A percentile compares a stretch with the other conserved stretches of the same genome.
phyloP scores from a whole-genome alignment of 2,329 filamentous ascomycete species.

The Colletotrichum noveboracense region DNA sequence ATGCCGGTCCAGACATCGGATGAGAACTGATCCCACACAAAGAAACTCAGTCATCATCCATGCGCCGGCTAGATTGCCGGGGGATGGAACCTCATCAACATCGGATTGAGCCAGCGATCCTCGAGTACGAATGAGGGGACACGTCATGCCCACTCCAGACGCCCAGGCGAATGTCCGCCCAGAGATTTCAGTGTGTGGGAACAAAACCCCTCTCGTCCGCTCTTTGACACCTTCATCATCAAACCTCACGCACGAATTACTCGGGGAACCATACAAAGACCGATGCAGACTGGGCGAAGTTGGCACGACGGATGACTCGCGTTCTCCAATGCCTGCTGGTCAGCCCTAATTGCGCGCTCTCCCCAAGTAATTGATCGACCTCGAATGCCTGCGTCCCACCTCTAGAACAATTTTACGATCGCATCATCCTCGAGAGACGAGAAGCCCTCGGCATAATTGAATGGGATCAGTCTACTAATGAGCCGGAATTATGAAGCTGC shows the following conservation, averaged over 20 bases:
- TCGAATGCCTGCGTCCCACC: neutral
- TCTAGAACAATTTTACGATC: neutral
- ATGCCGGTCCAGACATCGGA: constrained; percentile 6
- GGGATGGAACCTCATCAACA: constrained; percentile 2
- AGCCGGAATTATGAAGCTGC: constrained; percentile 5
- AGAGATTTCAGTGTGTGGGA: neutral
- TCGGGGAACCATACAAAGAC: neutral
- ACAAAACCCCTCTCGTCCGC: constrained; percentile 13
- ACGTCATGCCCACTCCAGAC: constrained; percentile 5
- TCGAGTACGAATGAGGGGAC: neutral
- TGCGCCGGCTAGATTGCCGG: constrained; percentile 6
- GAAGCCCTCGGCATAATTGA: neutral
- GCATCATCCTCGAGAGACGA: neutral
- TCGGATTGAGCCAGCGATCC: neutral
- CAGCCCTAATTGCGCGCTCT: neutral
- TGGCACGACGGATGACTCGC: neutral
- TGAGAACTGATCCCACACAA: constrained; percentile 7
- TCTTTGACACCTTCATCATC: neutral
- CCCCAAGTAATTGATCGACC: neutral
- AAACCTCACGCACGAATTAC: neutral
- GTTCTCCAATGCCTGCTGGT: neutral
- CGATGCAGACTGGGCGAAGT: neutral
- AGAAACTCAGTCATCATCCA: constrained; percentile 6
- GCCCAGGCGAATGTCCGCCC: neutral
- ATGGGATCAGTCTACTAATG: constrained; percentile 13